Evolutionary conservation across 345 rosid genomes (phyloP).

Genomic region (Cardamine resedifolia): DNA sequence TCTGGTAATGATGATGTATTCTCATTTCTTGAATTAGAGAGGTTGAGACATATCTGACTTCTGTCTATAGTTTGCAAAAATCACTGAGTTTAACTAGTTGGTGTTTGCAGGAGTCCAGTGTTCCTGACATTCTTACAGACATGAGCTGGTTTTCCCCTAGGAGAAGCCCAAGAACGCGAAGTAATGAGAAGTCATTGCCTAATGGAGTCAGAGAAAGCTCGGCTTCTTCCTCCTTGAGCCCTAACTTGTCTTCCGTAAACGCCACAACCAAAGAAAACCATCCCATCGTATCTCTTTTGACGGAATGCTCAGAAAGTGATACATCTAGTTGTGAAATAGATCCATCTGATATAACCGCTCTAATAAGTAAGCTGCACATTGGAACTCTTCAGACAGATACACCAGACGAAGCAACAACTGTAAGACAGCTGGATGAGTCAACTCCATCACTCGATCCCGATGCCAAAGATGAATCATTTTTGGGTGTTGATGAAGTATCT

Average conservation of each 20-base stretch:
- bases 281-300: conserved; percentile 50
- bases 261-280: conserved; percentile 32
- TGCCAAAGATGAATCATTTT: conserved; percentile 34
- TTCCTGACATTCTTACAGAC: conserved; percentile 43
- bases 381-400: conserved; percentile 42
- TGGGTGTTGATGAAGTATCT: conserved; percentile 55
- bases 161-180: conserved; percentile 58
- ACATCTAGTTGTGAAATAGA: conserved; percentile 15
- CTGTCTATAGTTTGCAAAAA: neutral
- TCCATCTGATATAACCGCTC: conserved; percentile 41
- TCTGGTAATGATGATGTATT: conserved; percentile 55
- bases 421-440: conserved; percentile 30
- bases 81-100: neutral
- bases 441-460: conserved; percentile 32
- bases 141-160: conserved; percentile 59
- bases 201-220: conserved; percentile 30
- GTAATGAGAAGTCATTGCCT: conserved; percentile 43
- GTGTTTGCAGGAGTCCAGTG: conserved; percentile 42
- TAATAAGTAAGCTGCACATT: conserved; percentile 44
- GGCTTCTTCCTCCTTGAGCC: conserved; percentile 39
- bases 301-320: conserved; percentile 27
- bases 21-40: neutral
- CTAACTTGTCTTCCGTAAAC: conserved; percentile 25
- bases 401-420: conserved; percentile 42
- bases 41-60: neutral